Base-by-base conservation (phyloP, 805 yeast species). In the Suhomyces xylopsoci region DNA sequence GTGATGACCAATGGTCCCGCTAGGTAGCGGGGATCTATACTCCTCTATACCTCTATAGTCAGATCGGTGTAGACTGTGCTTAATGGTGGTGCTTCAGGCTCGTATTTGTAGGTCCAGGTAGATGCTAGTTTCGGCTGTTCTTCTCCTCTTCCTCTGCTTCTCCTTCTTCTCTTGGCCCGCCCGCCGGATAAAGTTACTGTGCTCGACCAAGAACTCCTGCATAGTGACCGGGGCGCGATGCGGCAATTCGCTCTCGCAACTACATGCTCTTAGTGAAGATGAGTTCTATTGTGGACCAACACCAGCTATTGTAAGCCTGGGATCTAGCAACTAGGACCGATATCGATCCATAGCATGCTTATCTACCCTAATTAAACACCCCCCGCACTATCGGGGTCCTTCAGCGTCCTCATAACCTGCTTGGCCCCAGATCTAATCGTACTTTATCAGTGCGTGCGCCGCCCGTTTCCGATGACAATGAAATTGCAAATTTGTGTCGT, bases 191-290 rank as follows among this genome's bases (percentile, higher is more conserved):
- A 19, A 38, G 24, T 38, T 19, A 38, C 24, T 12, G 42, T 19
- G 42, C 42, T 38, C n/a, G 42, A 32, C 5, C 36, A 32, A n/a
- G 8, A n/a, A 32, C 6, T 38, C 42, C 42, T 38, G 24, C 42
- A 38, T 19, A 17, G 9, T 5, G 15, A 5, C 5, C 9, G 9
- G 7, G n/a, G 24, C 42, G 24, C 42, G 24, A 38, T 19, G 24
- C 42, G 42, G 42, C 42, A 38, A 10, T 38, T 19, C 42, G 20
- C 42, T 38, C 45, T 42, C 45, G 45, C 45, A 42, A 42, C 30
- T 42, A 42, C 45, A 42, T 42, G 45, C 45, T 24, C 45, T 42
- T 42, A 42, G 45, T 22, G 45, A 42, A 24, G 42, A 38, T 15
- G 22, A 38, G 42, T 17, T 38, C 5, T 6, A 17, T 7, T 17